Evolutionary conservation across 2,329 filamentous ascomycete species (phyloP).

Genomic region (Emericellopsis cladophorae): DNA sequence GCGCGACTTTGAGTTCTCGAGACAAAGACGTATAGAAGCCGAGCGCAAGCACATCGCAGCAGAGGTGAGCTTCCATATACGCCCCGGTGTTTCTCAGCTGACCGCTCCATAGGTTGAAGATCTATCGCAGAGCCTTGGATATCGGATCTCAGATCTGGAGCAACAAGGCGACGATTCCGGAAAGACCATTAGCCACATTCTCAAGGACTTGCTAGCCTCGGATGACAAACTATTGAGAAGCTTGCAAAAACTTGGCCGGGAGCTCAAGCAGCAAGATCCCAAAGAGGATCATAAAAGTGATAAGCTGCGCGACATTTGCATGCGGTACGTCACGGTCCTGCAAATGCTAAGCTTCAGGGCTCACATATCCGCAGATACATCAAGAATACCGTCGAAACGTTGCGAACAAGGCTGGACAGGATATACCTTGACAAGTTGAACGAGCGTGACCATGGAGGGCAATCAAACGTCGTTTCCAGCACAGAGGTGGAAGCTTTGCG

Average conservation of each 20-base stretch:
- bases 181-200: constrained; percentile 30
- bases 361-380: constrained; percentile 28
- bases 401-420: constrained; percentile 42
- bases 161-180: constrained; percentile 34
- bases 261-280: constrained; percentile 39
- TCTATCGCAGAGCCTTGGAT: constrained; percentile 31
- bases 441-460: constrained; percentile 12
- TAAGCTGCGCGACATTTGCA: constrained; percentile 46
- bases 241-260: constrained; percentile 52
- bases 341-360: not conserved
- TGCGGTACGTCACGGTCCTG: constrained; percentile 21
- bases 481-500: constrained; percentile 39
- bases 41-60: constrained; percentile 26
- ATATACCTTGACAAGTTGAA: constrained; percentile 36
- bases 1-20: constrained; percentile 13
- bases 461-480: constrained; percentile 11
- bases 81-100: not conserved
- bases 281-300: constrained; percentile 40
- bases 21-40: constrained; percentile 17
- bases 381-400: constrained; percentile 41
- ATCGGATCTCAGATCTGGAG: constrained; percentile 33
- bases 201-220: constrained; percentile 37
- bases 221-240: constrained; percentile 55
- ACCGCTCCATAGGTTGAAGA: constrained; percentile 28
- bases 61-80: constrained; percentile 18